phyloP scores from a whole-genome alignment of 2,329 filamentous ascomycete genomes.

The Penicillium sp. region DNA sequence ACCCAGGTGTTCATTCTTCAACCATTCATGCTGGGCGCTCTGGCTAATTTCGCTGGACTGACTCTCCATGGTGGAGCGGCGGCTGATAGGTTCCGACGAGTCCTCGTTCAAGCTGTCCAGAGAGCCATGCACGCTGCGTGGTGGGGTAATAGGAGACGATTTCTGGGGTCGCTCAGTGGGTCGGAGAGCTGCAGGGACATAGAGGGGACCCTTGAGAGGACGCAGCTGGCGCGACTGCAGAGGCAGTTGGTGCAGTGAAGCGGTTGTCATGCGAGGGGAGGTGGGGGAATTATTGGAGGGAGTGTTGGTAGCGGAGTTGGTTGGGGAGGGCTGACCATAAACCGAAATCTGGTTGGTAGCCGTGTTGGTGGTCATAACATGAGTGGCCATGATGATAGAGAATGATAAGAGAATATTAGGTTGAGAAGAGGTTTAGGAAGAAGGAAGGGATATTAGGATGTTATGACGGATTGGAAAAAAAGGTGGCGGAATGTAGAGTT shows the following conservation, averaged over 20 bases:
- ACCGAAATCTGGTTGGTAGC: conserved; percentile 17
- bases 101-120: conserved; percentile 50
- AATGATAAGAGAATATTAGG: neutral
- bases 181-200: conserved; percentile 62
- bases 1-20: conserved; percentile 53
- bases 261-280: conserved; percentile 48
- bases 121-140: conserved; percentile 56
- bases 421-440: no score
- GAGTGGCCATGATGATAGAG: conserved; percentile 31
- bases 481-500: neutral
- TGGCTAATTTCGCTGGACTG: conserved; percentile 47
- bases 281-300: conserved; percentile 56
- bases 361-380: conserved; percentile 42
- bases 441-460: neutral
- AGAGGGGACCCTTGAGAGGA: conserved; percentile 60
- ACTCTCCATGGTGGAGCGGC: conserved; percentile 44
- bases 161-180: conserved; percentile 57
- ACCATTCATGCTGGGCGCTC: conserved; percentile 54
- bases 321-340: conserved; percentile 47
- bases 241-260: conserved; percentile 38
- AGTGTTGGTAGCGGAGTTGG: conserved; percentile 51
- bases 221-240: conserved; percentile 57
- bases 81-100: conserved; percentile 35
- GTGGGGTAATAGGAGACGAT: conserved; percentile 48
- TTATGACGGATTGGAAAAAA: neutral